Conservation (phyloP, 1,284 basidiomycete genomes). For the Cutaneotrichosporon dermatis region DNA sequence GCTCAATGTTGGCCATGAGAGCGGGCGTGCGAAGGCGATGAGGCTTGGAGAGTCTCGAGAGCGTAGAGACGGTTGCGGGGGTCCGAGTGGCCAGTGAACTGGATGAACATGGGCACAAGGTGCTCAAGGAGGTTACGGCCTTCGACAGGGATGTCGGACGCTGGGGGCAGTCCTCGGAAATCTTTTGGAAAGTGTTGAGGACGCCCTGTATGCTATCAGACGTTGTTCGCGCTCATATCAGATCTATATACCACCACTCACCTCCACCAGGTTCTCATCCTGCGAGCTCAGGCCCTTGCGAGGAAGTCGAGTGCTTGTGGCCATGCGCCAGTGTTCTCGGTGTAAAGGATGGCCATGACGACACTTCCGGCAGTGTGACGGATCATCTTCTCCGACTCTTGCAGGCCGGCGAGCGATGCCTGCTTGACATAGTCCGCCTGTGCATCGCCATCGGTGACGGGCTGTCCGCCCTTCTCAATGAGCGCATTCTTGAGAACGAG, state of each 20-base stretch:
- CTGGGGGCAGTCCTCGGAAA: constrained; percentile 93
- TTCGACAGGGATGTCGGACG: constrained; percentile 81
- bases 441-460: constrained; percentile 28
- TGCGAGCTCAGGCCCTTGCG: constrained; percentile 66
- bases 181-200: constrained; percentile 90
- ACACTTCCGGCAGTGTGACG: constrained; percentile 87
- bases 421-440: constrained; percentile 71
- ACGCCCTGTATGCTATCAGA: constrained; percentile 62
- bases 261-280: constrained; percentile 74
- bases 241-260: constrained; percentile 50
- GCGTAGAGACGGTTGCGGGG: constrained; percentile 86
- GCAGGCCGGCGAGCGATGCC: constrained; percentile 74
- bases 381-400: constrained; percentile 74
- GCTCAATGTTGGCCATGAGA: constrained; percentile 83
- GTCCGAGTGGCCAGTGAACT: constrained; percentile 66
- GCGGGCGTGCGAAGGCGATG: constrained; percentile 76
- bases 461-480: constrained; percentile 22
- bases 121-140: constrained; percentile 83
- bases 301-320: constrained; percentile 82
- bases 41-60: constrained; percentile 93
- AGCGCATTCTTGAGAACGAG: constrained; percentile 93
- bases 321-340: constrained; percentile 83
- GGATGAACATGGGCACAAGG: constrained; percentile 92
- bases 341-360: constrained; percentile 78
- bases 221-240: too few species aligned